Evolutionary conservation across 2,329 filamentous ascomycete genomes (phyloP), one percentile per base, ranked within the genome.

Genomic region (Endoconidiophora laricicola): DNA sequence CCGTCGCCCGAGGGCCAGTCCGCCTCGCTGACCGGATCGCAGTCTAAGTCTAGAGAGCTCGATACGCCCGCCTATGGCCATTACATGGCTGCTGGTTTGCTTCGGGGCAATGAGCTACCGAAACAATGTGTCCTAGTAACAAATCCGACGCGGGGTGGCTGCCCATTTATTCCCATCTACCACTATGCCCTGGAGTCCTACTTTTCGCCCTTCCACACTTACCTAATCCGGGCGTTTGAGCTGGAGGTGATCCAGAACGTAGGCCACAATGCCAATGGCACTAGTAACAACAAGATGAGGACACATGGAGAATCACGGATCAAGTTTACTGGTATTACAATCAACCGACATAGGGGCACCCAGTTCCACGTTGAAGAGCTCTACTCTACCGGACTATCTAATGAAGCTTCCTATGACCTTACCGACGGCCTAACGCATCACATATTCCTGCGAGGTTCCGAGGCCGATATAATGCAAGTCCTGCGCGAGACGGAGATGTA

Each of bases 141-240:
- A 33, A 9, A 9, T 33, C 29, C 29, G 29, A 33, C 9, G 29
- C 9, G 29, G 12, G 44, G 44, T 10, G 44, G 44, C 18, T 46
- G 26, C 29, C 36, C 44, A 2, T 14, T 46, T 7, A 16, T 33
- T n/a, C n/a, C 44, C 16, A 12, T 46, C n/a, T 26, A 36, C 20
- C 44, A 46, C 44, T 14, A n/a, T 16, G 44, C 26, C 9, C 29
- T 26, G 9, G 44, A 46, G 29, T 26, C 44, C 6, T 46, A 46
- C 44, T 46, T 46, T 33, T 20, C 44, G 6, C 26, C 44, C n/a
- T 37, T 46, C 44, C 44, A 46, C 24, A 20, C 44, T 16, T 46
- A 46, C 18, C n/a, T 46, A 14, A 26, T 46, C 16, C 22, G 18
- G 14, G 44, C 24, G 6, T 46, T 46, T 33, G 44, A 46, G 20